A percentile compares a stretch with the other conserved stretches of the same genome.
These are phyloP conservation scores for Ganoderma lingzhi DNA, from an alignment of 1,284 basidiomycete genomes.

Conservation along the genomic window DNA sequence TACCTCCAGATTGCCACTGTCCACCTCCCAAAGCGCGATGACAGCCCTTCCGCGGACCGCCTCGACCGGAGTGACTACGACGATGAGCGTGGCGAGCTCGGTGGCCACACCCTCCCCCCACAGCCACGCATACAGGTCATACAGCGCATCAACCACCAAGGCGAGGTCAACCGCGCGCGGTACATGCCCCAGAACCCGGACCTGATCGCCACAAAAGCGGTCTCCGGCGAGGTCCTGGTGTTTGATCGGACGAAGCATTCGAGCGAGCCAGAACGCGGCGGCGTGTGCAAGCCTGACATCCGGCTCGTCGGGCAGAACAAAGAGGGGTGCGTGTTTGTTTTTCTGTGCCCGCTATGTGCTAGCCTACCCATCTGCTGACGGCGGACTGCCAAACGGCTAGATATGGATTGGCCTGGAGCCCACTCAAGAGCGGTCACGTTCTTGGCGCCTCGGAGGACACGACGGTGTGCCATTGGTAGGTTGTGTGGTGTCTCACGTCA, in stretches of 20 bases:
- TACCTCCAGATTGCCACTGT: conserved; percentile 97
- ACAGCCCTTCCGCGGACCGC: conserved; percentile 68
- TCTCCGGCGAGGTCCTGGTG: conserved; percentile 90
- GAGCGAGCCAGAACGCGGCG: conserved; percentile 87
- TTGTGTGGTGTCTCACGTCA: neutral
- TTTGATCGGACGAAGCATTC: conserved; percentile 99
- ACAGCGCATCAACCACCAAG: conserved; percentile 95
- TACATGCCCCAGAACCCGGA: conserved; percentile 99
- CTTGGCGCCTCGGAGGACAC: conserved; percentile 96
- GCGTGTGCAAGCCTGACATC: conserved; percentile 92
- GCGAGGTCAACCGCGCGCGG: conserved; percentile 96
- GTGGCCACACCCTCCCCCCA: conserved; percentile 83
- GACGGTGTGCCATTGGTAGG: conserved; percentile 94
- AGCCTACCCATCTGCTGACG: neutral
- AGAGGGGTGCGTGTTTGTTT: conserved; percentile 80
- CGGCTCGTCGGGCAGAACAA: conserved; percentile 88
- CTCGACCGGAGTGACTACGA: conserved; percentile 88
- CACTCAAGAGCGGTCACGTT: conserved; percentile 83
- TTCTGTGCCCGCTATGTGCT: neutral
- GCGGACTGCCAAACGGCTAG: conserved; percentile 47
- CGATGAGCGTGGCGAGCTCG: conserved; percentile 93
- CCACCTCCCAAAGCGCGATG: conserved; percentile 86
- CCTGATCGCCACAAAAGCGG: conserved; percentile 94
- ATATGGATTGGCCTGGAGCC: conserved; percentile 95
- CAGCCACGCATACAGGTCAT: conserved; percentile 88